Evolutionary conservation across 2,329 filamentous ascomycete species (phyloP), one percentile per base, ranked within the genome.

Genomic region (Fusarium sp.): DNA sequence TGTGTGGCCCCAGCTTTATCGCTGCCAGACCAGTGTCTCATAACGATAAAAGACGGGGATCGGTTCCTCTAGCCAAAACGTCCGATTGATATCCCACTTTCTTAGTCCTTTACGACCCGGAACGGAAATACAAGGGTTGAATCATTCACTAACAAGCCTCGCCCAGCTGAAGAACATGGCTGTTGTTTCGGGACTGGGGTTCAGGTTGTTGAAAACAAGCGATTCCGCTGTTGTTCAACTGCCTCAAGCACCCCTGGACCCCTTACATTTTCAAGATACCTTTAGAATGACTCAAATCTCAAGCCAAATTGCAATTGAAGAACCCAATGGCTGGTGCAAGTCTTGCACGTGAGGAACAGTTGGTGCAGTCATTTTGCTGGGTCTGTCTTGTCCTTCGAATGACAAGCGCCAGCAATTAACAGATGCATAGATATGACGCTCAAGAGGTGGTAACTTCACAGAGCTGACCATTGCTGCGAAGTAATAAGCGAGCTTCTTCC

Each of bases 1-100:
- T 46, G 38, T 69, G 50, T 56, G 49, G 69, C 36, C 64, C 60
- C 42, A 39, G 69, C 69, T 69, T 55, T 55, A 64, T 75, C 61
- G 54, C 55, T 65, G 63, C 74, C 72, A 74, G 74, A 69, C 74
- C 74, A 76, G 63, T 76, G 74, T 76, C 74, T 75, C 71, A 68
- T 62, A 38, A 69, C 29, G 50, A 62, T 56, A 60, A 69, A 49
- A 67, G 61, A 63, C 50, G 65, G 54, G 58, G 70, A 60, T 61
- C 25, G 36, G 36, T 55, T 56, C 47, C 52, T 52, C 42, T 38
- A 55, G 56, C 44, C 67, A 72, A 75, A 65, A 54, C 70, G 36
- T 62, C 56, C 61, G 44, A 67, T 49, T 44, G 49, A 53, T 46
- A 58, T 47, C 41, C 42, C 52, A 55, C 54, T 62, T 53, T 45